These are phyloP conservation scores for Globisporangium barbulae DNA, from an alignment of 352 stramenopile genomes.

Conservation along the genomic window DNA sequence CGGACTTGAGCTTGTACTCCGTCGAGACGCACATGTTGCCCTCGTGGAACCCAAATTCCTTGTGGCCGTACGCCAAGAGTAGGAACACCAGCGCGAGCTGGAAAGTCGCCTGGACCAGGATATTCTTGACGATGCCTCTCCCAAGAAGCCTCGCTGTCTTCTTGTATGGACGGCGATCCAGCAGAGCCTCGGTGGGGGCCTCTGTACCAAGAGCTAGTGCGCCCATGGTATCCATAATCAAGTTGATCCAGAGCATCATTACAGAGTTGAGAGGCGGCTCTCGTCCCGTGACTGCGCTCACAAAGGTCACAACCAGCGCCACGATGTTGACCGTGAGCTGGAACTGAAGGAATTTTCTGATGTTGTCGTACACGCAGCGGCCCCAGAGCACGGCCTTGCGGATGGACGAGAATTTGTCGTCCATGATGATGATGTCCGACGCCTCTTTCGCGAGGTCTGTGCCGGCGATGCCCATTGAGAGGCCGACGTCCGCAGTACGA, in stretches of 20 bases:
- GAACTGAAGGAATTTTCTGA: conserved; percentile 84
- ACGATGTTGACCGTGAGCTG: conserved; percentile 86
- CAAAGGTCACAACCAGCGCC: conserved; percentile 70
- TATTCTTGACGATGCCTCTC: conserved; percentile 74
- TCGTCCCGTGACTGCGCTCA: conserved; percentile 79
- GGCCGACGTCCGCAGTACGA: conserved; percentile 64
- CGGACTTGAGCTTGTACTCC: conserved; percentile 47
- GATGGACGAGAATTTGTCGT: conserved; percentile 85
- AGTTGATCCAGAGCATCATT: conserved; percentile 89
- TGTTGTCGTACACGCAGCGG: conserved; percentile 82
- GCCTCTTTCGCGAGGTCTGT: conserved; percentile 82
- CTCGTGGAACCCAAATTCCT: conserved; percentile 56
- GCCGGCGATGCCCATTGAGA: conserved; percentile 80
- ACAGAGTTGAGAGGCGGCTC: conserved; percentile 81
- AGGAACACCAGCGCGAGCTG: conserved; percentile 88
- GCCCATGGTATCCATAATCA: conserved; percentile 87
- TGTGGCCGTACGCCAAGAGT: conserved; percentile 49
- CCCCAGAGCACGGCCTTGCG: conserved; percentile 75
- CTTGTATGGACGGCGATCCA: conserved; percentile 71
- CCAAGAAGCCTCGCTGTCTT: conserved; percentile 57
- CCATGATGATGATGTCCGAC: conserved; percentile 87
- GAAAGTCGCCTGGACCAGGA: conserved; percentile 60
- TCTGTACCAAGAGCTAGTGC: conserved; percentile 72
- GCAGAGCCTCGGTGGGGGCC: conserved; percentile 52
- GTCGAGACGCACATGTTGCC: conserved; percentile 50